phyloP scores from a whole-genome alignment of 1,139 yeast genomes.

The Diutina siamensis region DNA sequence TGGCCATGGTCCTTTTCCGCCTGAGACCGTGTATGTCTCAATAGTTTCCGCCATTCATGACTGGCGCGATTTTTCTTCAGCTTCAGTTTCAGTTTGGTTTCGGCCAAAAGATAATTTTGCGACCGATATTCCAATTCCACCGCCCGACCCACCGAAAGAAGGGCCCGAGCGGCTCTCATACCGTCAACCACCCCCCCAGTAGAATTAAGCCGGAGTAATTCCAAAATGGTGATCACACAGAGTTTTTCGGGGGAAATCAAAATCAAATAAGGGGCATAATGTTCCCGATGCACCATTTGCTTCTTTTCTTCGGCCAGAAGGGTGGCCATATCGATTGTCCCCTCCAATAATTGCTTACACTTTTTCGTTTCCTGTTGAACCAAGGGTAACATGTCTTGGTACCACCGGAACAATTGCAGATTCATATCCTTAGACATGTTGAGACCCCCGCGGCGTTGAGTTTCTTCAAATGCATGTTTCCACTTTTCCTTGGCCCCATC shows the following conservation, averaged over 20 bases:
- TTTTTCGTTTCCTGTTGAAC: slow-evolving; percentile 52
- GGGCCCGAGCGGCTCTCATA: slow-evolving; percentile 76
- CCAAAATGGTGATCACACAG: slow-evolving; percentile 77
- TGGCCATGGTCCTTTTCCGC: slow-evolving; percentile 11
- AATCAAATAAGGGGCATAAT: slow-evolving; percentile 70
- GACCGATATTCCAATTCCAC: slow-evolving; percentile 77
- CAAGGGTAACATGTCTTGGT: slow-evolving; percentile 54
- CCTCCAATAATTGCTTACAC: slow-evolving; percentile 27
- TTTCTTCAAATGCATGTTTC: slow-evolving; percentile 71
- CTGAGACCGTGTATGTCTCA: slow-evolving; percentile 23
- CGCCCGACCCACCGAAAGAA: slow-evolving; percentile 72
- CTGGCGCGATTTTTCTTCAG: slow-evolving; percentile 18
- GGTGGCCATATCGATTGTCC: slow-evolving; percentile 12
- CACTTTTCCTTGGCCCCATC: slow-evolving; percentile 84
- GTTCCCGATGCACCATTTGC: slow-evolving; percentile 40
- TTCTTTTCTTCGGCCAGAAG: slow-evolving; percentile 19
- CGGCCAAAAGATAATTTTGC: slow-evolving; percentile 47
- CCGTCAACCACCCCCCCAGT: slow-evolving; percentile 77
- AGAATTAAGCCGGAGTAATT: slow-evolving; percentile 60
- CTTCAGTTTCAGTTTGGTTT: slow-evolving; percentile 36
- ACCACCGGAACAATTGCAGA: slow-evolving; percentile 72
- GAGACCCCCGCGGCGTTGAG: slow-evolving; percentile 51
- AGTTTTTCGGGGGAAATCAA: slow-evolving; percentile 69
- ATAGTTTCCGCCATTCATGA: slow-evolving; percentile 31
- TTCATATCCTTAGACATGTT: slow-evolving; percentile 51